phyloP scores from a whole-genome alignment of 208 protist species.

The Trypanosoma cruzi region DNA sequence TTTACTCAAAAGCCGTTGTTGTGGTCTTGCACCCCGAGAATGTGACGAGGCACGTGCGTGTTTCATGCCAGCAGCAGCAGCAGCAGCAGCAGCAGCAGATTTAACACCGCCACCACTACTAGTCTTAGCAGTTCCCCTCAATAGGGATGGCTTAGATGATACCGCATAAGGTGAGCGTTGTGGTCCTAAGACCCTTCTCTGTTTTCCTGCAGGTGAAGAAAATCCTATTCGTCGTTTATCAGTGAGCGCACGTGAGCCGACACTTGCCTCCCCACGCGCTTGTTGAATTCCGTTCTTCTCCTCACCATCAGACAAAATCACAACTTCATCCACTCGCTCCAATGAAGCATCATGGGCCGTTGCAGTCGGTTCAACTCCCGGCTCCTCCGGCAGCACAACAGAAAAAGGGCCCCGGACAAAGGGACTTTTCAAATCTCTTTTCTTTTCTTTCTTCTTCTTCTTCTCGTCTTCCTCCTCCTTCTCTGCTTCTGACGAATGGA shows the following conservation, averaged over 20 bases:
- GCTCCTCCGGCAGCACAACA: constrained; percentile 24
- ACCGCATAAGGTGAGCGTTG: constrained; percentile 8
- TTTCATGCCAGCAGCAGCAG: too few species aligned
- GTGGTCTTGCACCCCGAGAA: background rate
- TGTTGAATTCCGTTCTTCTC: background rate
- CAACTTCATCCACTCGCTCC: constrained; percentile 4
- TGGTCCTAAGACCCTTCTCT: background rate
- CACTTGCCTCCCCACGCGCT: background rate
- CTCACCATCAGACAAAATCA: constrained; percentile 8
- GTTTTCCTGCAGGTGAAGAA: background rate
- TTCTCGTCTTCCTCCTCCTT: background rate
- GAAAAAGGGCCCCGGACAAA: constrained; percentile 22
- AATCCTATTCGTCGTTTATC: background rate
- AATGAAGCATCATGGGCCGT: background rate
- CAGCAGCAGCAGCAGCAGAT: background rate
- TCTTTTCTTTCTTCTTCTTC: background rate
- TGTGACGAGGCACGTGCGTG: background rate
- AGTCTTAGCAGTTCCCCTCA: background rate
- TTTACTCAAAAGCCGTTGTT: background rate
- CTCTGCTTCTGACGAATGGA: too few species aligned
- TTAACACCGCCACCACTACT: too few species aligned
- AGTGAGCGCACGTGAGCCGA: background rate
- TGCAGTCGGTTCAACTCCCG: background rate
- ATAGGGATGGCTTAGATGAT: background rate
- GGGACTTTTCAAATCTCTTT: background rate